Percentiles rank a stretch among this genome's conserved stretches.
Conservation (phyloP, 2,329 filamentous ascomycete genomes). For the Acephala macrosclerotiorum region DNA sequence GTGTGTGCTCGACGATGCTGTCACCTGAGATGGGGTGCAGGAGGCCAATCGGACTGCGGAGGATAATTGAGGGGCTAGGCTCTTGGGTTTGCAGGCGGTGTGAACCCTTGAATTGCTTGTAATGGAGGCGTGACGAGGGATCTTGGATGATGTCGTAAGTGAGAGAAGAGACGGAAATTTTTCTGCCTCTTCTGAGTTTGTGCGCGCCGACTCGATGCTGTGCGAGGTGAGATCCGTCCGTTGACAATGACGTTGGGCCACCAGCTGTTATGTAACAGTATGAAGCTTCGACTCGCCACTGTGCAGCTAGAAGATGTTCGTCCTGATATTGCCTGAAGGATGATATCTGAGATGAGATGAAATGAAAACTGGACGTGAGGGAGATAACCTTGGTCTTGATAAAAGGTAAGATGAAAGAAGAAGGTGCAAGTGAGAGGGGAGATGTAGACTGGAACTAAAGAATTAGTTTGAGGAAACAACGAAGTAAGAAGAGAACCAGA, state of each 20-base stretch:
- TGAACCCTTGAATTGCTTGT: slow-evolving; percentile 7
- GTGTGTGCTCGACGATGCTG: slow-evolving; percentile 10
- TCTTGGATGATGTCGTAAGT: neutral
- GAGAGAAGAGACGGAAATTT: slow-evolving; percentile 8
- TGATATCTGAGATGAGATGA: slow-evolving; percentile 3
- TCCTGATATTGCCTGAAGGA: slow-evolving; percentile 3
- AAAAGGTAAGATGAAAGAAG: neutral
- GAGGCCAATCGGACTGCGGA: slow-evolving; percentile 17
- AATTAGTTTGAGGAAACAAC: neutral
- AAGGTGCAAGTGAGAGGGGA: neutral
- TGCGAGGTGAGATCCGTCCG: slow-evolving; percentile 17
- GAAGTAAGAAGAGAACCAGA: neutral
- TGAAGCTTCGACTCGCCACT: slow-evolving; percentile 19
- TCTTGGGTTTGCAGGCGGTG: slow-evolving; percentile 12
- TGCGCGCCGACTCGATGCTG: slow-evolving; percentile 13
- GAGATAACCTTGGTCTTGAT: neutral
- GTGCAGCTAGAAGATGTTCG: slow-evolving; percentile 14
- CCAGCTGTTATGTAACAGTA: slow-evolving; percentile 32
- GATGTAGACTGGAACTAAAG: neutral
- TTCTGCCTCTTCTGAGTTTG: slow-evolving; percentile 6
- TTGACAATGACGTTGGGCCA: slow-evolving; percentile 24
- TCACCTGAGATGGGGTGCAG: neutral
- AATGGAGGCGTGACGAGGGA: neutral
- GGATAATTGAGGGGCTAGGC: slow-evolving; percentile 12
- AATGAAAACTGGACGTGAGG: neutral